Conservation (phyloP, 2,329 filamentous ascomycete species). For the Paradendryphiella salina region DNA sequence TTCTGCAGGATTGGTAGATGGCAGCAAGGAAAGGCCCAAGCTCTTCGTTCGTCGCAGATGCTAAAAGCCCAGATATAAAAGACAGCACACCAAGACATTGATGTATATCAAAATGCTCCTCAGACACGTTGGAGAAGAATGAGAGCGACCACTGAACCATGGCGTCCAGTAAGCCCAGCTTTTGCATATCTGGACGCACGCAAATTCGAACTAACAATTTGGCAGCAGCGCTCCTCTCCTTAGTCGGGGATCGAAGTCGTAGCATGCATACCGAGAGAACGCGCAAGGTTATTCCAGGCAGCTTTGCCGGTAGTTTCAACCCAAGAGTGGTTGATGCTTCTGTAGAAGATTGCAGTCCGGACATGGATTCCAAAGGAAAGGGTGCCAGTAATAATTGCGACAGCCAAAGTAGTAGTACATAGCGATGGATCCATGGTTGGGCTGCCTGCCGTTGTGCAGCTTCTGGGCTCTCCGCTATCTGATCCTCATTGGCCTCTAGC, state of each 20-base stretch:
- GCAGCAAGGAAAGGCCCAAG: conserved; percentile 67
- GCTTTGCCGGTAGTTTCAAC: conserved; percentile 60
- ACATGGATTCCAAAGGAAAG: conserved; percentile 88
- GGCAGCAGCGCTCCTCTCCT: conserved; percentile 88
- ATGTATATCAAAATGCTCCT: conserved; percentile 62
- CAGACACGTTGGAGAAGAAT: conserved; percentile 56
- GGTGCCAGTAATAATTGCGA: conserved; percentile 65
- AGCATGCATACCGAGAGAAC: conserved; percentile 71
- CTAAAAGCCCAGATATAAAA: conserved; percentile 74
- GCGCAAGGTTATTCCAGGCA: conserved; percentile 71
- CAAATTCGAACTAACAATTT: conserved; percentile 77
- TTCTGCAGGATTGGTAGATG: conserved; percentile 68
- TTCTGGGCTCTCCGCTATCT: conserved; percentile 15
- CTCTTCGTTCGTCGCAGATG: conserved; percentile 72
- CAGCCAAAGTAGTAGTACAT: conserved; percentile 82
- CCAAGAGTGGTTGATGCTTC: conserved; percentile 43
- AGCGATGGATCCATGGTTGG: conserved; percentile 78
- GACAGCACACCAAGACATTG: conserved; percentile 77
- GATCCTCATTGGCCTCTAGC: conserved; percentile 63
- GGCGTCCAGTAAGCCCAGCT: conserved; percentile 67
- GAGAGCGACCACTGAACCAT: conserved; percentile 72
- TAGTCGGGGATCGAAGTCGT: conserved; percentile 75
- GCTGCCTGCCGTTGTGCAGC: conserved; percentile 23
- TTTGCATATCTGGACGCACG: conserved; percentile 87
- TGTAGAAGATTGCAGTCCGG: conserved; percentile 50